Conservation (phyloP, 331 rosid genomes). For the Stylosanthes scabra region DNA sequence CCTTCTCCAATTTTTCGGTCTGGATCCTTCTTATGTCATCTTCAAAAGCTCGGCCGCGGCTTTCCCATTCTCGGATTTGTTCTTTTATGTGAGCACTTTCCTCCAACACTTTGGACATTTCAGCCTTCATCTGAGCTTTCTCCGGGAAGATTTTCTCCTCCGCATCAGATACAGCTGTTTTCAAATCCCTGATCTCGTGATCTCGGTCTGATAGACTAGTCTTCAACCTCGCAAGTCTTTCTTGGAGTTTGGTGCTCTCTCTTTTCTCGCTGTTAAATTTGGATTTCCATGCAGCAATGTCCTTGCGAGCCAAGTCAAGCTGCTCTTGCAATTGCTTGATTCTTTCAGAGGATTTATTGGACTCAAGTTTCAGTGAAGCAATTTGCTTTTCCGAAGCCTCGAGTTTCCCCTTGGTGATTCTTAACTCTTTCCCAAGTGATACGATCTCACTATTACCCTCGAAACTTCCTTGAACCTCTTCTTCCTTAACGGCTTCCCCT, state of each 20-base stretch:
- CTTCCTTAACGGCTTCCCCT: conserved; percentile 18
- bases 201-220: conserved; percentile 80
- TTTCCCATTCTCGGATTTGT: conserved; percentile 73
- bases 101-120: conserved; percentile 63
- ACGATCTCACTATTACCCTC: conserved; percentile 41
- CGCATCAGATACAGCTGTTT: conserved; percentile 89
- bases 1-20: conserved; percentile 60
- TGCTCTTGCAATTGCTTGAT: conserved; percentile 65
- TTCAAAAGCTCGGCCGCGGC: conserved; percentile 69
- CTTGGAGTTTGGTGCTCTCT: conserved; percentile 87
- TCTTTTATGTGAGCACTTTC: conserved; percentile 57
- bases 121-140: conserved; percentile 80
- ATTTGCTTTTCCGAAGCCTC: conserved; percentile 65
- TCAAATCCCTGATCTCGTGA: conserved; percentile 82
- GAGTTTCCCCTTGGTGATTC: conserved; percentile 60
- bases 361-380: conserved; percentile 61
- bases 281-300: conserved; percentile 61
- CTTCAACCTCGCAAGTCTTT: conserved; percentile 77
- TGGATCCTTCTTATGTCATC: conserved; percentile 81
- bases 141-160: conserved; percentile 96
- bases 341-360: conserved; percentile 59
- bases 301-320: conserved; percentile 69
- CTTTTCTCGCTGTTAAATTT: conserved; percentile 79
- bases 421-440: conserved; percentile 62
- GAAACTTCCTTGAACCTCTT: conserved; percentile 40